Conservation (phyloP, 2,329 filamentous ascomycete genomes). For the Botrytis fragariae region DNA sequence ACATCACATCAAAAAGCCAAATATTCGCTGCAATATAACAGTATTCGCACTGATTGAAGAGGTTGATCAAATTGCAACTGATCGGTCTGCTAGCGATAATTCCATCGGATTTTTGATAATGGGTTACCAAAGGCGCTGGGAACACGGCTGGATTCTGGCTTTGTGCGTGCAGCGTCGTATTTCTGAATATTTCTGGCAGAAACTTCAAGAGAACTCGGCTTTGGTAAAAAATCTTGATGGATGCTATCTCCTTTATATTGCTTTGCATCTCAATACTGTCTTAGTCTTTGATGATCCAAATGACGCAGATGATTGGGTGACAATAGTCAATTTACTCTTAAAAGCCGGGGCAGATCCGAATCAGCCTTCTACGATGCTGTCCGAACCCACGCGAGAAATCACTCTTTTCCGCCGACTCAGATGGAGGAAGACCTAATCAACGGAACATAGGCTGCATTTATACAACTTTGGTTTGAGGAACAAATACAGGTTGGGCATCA, state of each 20-base stretch:
- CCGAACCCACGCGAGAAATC: accelerated
- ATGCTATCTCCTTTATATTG: neutral
- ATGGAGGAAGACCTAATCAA: neutral
- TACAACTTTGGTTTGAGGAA: neutral
- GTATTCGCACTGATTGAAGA: neutral
- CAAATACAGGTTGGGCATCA: neutral
- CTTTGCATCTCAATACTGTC: neutral
- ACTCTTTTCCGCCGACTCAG: neutral
- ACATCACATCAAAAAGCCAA: accelerated
- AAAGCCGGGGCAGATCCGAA: neutral
- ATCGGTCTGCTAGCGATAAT: neutral
- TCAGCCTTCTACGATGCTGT: neutral
- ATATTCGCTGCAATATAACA: neutral
- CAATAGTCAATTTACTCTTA: neutral
- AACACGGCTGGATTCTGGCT: neutral
- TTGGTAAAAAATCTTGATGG: neutral
- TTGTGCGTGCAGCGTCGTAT: neutral
- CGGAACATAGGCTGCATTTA: neutral
- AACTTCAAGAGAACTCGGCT: neutral
- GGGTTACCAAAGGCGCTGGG: neutral
- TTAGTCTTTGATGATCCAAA: accelerated
- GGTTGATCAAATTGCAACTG: neutral
- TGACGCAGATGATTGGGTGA: neutral
- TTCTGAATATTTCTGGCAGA: neutral
- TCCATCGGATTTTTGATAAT: neutral